A percentile compares a stretch with the other conserved stretches of the same genome.
phyloP scores from a whole-genome alignment of 1,139 yeast genomes.

The Candida sp. region DNA sequence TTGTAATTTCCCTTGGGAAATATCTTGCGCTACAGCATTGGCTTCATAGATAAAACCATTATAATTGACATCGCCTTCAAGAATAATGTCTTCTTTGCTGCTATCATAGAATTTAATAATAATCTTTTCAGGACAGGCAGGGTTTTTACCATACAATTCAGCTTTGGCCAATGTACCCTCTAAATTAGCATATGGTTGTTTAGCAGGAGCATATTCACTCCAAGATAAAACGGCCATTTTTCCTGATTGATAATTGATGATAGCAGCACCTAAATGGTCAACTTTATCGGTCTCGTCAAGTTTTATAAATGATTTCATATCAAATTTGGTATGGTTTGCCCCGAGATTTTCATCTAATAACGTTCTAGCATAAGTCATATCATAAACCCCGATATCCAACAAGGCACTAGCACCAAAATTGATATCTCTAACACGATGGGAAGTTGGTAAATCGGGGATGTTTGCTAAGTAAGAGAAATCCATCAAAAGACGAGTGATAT shows the following conservation, averaged over 20 bases:
- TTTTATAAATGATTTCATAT: slow-evolving; percentile 26
- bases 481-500: slow-evolving; percentile 35
- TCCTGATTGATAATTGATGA: slow-evolving; percentile 31
- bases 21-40: slow-evolving; percentile 44
- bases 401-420: slow-evolving; percentile 59
- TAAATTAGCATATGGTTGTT: slow-evolving; percentile 27
- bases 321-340: slow-evolving; percentile 22
- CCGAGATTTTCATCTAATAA: slow-evolving; percentile 34
- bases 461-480: slow-evolving; percentile 38
- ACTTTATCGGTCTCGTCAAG: slow-evolving; percentile 29
- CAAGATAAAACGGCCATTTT: slow-evolving; percentile 34
- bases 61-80: slow-evolving; percentile 27
- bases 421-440: slow-evolving; percentile 36
- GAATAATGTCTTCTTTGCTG: slow-evolving; percentile 15
- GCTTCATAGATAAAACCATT: slow-evolving; percentile 53
- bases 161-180: slow-evolving; percentile 39
- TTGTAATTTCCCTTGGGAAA: slow-evolving; percentile 30
- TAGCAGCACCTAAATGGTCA: slow-evolving; percentile 32
- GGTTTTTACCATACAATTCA: slow-evolving; percentile 31
- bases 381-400: slow-evolving; percentile 58
- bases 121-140: slow-evolving; percentile 29
- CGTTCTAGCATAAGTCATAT: slow-evolving; percentile 46
- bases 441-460: slow-evolving; percentile 19
- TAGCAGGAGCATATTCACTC: slow-evolving; percentile 25
- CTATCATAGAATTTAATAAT: slow-evolving; percentile 23